Evolutionary conservation across 192 early-diverging fungal genomes (phyloP).

Genomic region (Dissophora globulifera): DNA sequence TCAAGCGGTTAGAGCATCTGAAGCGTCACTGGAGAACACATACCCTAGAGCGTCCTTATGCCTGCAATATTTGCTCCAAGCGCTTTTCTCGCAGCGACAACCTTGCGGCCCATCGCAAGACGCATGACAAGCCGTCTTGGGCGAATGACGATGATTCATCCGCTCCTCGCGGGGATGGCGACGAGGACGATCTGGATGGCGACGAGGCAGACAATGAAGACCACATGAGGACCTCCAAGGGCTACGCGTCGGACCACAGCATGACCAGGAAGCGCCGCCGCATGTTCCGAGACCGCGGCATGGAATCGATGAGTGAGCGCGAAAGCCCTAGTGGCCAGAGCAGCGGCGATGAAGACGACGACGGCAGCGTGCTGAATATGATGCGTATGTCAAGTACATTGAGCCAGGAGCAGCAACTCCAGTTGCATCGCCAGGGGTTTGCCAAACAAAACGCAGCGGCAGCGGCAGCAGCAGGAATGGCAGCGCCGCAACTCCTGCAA

Average conservation of each 20-base stretch:
- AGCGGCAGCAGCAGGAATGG: too few species aligned
- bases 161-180: conserved; percentile 29
- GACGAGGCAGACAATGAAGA: conserved; percentile 32
- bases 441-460: conserved; percentile 8
- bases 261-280: conserved; percentile 38
- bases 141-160: conserved; percentile 43
- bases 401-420: conserved; percentile 19
- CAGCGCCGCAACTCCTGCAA: too few species aligned
- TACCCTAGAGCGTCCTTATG: conserved; percentile 68
- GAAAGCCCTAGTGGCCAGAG: conserved; percentile 44
- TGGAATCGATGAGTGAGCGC: conserved; percentile 53
- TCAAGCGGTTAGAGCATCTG: conserved; percentile 68
- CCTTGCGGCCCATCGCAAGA: conserved; percentile 68
- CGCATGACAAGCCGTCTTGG: conserved; percentile 59
- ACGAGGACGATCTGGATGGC: conserved; percentile 33
- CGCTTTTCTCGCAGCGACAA: conserved; percentile 69
- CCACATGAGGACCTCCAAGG: conserved; percentile 27
- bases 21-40: conserved; percentile 70
- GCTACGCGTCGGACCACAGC: conserved; percentile 39
- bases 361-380: conserved; percentile 28
- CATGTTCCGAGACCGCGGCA: conserved; percentile 25
- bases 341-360: conserved; percentile 48
- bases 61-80: conserved; percentile 63
- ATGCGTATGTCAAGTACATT: conserved; percentile 25
- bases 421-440: conserved; percentile 25